These are phyloP conservation scores for Penicillium lividum DNA, from an alignment of 495 filamentous ascomycete genomes.

Conservation along the genomic window DNA sequence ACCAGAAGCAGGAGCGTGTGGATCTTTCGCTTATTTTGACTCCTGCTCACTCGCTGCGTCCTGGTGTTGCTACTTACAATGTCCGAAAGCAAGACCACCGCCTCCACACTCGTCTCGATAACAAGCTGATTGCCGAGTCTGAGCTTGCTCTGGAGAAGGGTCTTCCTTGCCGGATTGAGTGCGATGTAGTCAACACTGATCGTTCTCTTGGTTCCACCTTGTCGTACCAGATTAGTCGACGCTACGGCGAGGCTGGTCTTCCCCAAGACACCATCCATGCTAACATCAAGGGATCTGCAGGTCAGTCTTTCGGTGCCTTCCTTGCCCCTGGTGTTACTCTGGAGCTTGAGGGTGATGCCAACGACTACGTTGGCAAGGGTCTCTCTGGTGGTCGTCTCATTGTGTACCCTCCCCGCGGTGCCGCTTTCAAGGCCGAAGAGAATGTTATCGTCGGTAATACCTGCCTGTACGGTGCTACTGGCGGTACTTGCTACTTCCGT, in stretches of 20 bases:
- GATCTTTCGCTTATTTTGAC: constrained; percentile 96
- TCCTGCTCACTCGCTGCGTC: constrained; percentile 92
- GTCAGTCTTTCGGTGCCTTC: constrained; percentile 97
- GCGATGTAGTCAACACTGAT: constrained; percentile 98
- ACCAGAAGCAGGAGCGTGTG: constrained; percentile 87
- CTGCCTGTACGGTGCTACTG: constrained; percentile 95
- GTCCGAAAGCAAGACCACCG: constrained; percentile 97
- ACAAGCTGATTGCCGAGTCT: constrained; percentile 97
- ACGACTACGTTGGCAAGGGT: constrained; percentile 98
- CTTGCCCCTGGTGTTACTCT: constrained; percentile 93
- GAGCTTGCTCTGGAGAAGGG: constrained; percentile 97
- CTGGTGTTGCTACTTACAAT: constrained; percentile 97
- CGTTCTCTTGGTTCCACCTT: constrained; percentile 92
- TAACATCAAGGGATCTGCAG: constrained; percentile 98
- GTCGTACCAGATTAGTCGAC: constrained; percentile 94
- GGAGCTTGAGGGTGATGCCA: constrained; percentile 95
- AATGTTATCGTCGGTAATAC: constrained; percentile 97
- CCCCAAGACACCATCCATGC: constrained; percentile 95
- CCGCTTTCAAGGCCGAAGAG: constrained; percentile 96
- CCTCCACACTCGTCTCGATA: constrained; percentile 92
- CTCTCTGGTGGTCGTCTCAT: constrained; percentile 94
- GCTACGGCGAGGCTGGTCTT: constrained; percentile 86
- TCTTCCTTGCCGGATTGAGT: constrained; percentile 91
- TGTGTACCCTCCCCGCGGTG: constrained; percentile 90
- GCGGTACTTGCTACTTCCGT: constrained; percentile 95